These are phyloP conservation scores for Ogataea polymorpha DNA, from an alignment of 805 yeast species.

Conservation along the genomic window DNA sequence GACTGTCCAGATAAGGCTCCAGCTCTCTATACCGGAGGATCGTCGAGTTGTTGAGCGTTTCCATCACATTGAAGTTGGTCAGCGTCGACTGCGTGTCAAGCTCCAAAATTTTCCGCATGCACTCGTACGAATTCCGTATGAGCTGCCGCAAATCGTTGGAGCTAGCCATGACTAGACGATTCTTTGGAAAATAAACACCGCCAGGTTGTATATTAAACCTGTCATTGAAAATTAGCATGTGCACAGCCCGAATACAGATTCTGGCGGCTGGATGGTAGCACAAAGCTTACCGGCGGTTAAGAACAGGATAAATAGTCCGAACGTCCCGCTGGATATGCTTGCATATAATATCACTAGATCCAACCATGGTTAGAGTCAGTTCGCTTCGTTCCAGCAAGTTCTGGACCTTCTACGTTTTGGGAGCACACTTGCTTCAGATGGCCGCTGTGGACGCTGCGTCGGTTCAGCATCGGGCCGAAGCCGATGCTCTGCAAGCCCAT, in stretches of 20 bases:
- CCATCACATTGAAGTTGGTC: slow-evolving; percentile 45
- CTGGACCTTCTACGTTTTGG: slow-evolving; percentile 6
- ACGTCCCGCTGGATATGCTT: not conserved
- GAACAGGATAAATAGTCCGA: not conserved
- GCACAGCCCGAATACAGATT: slow-evolving; percentile 4
- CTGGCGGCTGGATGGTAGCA: not conserved
- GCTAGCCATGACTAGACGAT: slow-evolving; percentile 1
- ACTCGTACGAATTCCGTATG: slow-evolving; percentile 28
- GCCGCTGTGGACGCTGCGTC: slow-evolving; percentile 4
- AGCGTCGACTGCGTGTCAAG: slow-evolving; percentile 36
- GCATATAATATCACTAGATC: not conserved
- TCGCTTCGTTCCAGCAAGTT: slow-evolving; percentile 1
- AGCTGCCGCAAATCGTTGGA: slow-evolving; percentile 25
- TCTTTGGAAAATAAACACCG: not conserved
- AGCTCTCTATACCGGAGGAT: slow-evolving; percentile 48
- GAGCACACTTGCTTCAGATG: slow-evolving; percentile 2
- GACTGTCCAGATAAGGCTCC: slow-evolving; percentile 38
- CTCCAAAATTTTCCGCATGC: slow-evolving; percentile 33
- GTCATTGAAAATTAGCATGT: not conserved
- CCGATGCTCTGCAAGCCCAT: not conserved
- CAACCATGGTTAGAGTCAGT: slow-evolving; percentile 6
- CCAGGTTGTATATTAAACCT: not conserved
- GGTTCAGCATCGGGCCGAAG: slow-evolving; percentile 11
- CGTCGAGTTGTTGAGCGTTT: slow-evolving; percentile 56
- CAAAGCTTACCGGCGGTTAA: not conserved